These are phyloP conservation scores for Mucor velutinosus DNA, from an alignment of 371 early-diverging fungal genomes.

Conservation along the genomic window DNA sequence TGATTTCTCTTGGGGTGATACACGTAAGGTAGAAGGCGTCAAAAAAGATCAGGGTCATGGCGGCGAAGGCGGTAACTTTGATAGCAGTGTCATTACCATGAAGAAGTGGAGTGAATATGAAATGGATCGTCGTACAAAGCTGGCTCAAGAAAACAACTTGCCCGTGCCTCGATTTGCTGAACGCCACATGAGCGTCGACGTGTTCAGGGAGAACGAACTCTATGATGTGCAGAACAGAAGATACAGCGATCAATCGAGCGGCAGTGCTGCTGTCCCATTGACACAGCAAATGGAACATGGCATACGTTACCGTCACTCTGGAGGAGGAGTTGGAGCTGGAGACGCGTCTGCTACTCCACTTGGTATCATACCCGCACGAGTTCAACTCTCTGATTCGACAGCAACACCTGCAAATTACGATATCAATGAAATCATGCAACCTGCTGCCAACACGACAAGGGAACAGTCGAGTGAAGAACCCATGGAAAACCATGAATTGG, in stretches of 20 bases:
- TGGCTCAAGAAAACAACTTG: slow-evolving; percentile 20
- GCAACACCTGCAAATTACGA: neutral
- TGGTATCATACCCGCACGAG: slow-evolving; percentile 5
- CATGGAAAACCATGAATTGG: slow-evolving; percentile 10
- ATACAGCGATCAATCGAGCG: slow-evolving; percentile 28
- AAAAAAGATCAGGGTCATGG: slow-evolving; percentile 65
- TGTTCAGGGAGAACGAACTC: slow-evolving; percentile 19
- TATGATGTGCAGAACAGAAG: slow-evolving; percentile 1
- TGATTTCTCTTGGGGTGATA: slow-evolving; percentile 98
- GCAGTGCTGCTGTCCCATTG: slow-evolving; percentile 34
- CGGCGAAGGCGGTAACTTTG: slow-evolving; percentile 73
- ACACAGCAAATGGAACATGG: slow-evolving; percentile 15
- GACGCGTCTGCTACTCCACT: neutral
- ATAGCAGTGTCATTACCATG: slow-evolving; percentile 60
- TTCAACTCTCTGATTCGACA: neutral
- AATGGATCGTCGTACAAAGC: slow-evolving; percentile 45
- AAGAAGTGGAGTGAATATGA: slow-evolving; percentile 75
- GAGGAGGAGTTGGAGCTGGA: neutral
- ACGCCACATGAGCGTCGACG: slow-evolving; percentile 13
- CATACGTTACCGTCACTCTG: neutral
- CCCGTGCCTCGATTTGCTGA: slow-evolving; percentile 29
- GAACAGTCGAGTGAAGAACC: neutral
- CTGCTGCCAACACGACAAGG: too few species aligned
- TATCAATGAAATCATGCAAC: slow-evolving; percentile 12
- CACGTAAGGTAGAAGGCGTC: slow-evolving; percentile 75